These are phyloP conservation scores for Xylaria longipes DNA, from an alignment of 495 filamentous ascomycete species.

Conservation along the genomic window DNA sequence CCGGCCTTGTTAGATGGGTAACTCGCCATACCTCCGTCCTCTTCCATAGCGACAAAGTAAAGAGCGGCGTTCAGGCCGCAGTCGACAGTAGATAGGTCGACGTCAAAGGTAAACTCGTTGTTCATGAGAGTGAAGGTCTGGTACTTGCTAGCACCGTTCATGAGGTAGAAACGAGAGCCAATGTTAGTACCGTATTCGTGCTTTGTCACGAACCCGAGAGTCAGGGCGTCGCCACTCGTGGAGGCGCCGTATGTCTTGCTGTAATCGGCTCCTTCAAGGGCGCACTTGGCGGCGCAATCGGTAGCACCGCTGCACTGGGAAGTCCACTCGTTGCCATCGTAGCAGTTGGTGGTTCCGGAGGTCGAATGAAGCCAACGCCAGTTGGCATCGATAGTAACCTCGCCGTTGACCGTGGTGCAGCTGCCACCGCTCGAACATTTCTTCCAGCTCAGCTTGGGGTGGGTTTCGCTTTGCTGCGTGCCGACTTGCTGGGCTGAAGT, in stretches of 20 bases:
- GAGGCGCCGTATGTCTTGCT: constrained; percentile 54
- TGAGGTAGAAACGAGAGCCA: constrained; percentile 62
- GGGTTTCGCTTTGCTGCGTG: constrained; percentile 60
- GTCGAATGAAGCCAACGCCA: constrained; percentile 58
- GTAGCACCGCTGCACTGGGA: constrained; percentile 45
- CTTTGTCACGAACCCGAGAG: constrained; percentile 64
- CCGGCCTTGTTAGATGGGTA: constrained; percentile 63
- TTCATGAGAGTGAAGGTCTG: constrained; percentile 60
- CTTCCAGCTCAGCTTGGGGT: constrained; percentile 64
- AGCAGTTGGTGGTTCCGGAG: constrained; percentile 53
- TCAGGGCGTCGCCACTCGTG: constrained; percentile 55
- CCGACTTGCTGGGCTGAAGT: constrained; percentile 63
- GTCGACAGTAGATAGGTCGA: constrained; percentile 59
- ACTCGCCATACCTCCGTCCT: constrained; percentile 59
- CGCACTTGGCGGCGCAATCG: constrained; percentile 54
- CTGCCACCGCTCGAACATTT: constrained; percentile 59
- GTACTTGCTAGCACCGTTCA: constrained; percentile 60
- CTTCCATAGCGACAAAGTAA: constrained; percentile 65
- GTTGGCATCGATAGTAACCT: constrained; percentile 57
- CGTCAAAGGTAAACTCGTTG: constrained; percentile 68
- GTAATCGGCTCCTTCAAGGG: constrained; percentile 58
- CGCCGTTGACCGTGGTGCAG: constrained; percentile 50
- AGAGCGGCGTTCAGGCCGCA: constrained; percentile 67
- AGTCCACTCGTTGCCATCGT: constrained; percentile 57
- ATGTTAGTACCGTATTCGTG: constrained; percentile 55